phyloP scores from a whole-genome alignment of 2,329 filamentous ascomycete genomes.

The Epichloe coenophiala region DNA sequence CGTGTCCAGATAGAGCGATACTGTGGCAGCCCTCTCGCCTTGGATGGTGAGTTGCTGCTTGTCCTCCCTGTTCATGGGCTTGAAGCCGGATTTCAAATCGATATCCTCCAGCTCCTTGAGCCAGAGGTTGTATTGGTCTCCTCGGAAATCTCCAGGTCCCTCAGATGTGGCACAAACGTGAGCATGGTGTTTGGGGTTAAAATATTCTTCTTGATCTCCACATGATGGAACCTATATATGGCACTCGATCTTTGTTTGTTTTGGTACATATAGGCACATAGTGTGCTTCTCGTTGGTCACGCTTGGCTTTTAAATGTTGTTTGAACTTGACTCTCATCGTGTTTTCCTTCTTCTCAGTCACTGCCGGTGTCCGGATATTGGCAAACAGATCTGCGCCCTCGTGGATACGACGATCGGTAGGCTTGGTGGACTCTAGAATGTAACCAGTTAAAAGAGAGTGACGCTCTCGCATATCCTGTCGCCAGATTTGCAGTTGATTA shows the following conservation, averaged over 20 bases:
- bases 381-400: constrained; percentile 35
- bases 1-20: constrained; percentile 38
- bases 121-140: constrained; percentile 43
- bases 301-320: constrained; percentile 31
- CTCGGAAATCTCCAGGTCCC: constrained; percentile 41
- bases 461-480: constrained; percentile 29
- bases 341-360: constrained; percentile 21
- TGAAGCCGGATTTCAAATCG: constrained; percentile 44
- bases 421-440: constrained; percentile 30
- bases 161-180: constrained; percentile 45
- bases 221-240: constrained; percentile 46
- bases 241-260: constrained; percentile 37
- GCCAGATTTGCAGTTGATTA: constrained; percentile 23
- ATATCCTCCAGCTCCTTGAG: constrained; percentile 43
- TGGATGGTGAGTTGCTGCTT: constrained; percentile 35
- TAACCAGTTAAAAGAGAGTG: constrained; percentile 32
- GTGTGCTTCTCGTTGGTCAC: constrained; percentile 28
- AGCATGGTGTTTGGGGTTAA: constrained; percentile 46
- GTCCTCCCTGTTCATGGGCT: constrained; percentile 36
- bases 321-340: constrained; percentile 39
- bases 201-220: constrained; percentile 46
- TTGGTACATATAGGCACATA: constrained; percentile 32
- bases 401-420: constrained; percentile 24
- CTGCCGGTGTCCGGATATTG: constrained; percentile 23
- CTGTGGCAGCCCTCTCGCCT: constrained; percentile 36